Conservation (phyloP, 2,329 filamentous ascomycete genomes). For the Ascosphaera pollenicola region DNA sequence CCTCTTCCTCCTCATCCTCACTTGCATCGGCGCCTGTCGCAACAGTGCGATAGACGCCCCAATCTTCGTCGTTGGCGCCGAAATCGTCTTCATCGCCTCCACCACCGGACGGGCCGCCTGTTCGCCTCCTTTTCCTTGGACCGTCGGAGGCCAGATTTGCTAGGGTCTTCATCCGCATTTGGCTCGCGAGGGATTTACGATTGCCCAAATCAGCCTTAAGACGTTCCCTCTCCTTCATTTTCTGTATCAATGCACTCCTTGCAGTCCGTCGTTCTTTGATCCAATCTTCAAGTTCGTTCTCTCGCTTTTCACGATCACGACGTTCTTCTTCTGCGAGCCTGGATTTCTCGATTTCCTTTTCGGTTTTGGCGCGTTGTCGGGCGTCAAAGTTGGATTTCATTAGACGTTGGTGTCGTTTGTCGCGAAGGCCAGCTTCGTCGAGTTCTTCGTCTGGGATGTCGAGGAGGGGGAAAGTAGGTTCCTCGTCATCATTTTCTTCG, state of each 20-base stretch:
- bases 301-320: conserved; percentile 59
- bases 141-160: conserved; percentile 86
- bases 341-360: conserved; percentile 84
- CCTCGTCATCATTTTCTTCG: conserved; percentile 54
- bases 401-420: conserved; percentile 78
- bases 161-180: conserved; percentile 96
- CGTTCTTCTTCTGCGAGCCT: conserved; percentile 64
- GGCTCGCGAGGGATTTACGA: conserved; percentile 83
- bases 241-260: conserved; percentile 46
- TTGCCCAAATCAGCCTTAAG: conserved; percentile 90
- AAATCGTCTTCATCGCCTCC: conserved; percentile 80
- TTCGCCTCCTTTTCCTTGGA: conserved; percentile 60
- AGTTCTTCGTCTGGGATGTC: conserved; percentile 81
- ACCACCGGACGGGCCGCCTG: conserved; percentile 25
- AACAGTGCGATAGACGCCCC: conserved; percentile 90
- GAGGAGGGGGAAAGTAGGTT: conserved; percentile 67
- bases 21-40: conserved; percentile 56
- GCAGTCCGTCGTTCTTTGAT: conserved; percentile 59
- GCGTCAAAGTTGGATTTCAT: conserved; percentile 93
- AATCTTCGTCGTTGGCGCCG: conserved; percentile 91
- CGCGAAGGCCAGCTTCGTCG: conserved; percentile 74
- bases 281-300: conserved; percentile 71
- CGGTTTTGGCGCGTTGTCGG: conserved; percentile 75
- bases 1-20: conserved; percentile 83
- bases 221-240: conserved; percentile 81